A percentile compares a stretch with the other conserved stretches of the same genome.
These are phyloP conservation scores for Phytomonas sp. DNA, from an alignment of 208 protist genomes.

Conservation along the genomic window DNA sequence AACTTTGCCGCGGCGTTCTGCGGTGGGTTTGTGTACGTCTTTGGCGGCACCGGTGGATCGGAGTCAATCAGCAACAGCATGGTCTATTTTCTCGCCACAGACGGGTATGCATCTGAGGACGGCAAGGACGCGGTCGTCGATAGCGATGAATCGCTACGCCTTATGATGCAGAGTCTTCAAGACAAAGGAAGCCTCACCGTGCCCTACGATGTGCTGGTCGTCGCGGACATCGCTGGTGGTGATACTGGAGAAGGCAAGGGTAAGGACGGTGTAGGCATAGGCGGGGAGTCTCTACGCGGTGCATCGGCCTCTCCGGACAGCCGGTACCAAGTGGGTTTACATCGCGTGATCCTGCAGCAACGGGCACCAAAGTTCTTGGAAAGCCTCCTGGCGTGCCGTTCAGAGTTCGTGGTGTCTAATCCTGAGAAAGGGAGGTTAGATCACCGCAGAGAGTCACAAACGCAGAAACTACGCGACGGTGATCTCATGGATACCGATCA, in stretches of 20 bases:
- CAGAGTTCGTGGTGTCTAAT: conserved; percentile 12
- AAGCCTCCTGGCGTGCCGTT: conserved; percentile 44
- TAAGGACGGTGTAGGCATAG: neutral
- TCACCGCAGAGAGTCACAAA: conserved; percentile 3
- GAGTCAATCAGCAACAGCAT: conserved; percentile 66
- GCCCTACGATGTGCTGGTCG: conserved; percentile 3
- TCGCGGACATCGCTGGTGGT: conserved; percentile 5
- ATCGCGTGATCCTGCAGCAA: conserved; percentile 60
- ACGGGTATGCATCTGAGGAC: conserved; percentile 55
- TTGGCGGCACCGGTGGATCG: conserved; percentile 55
- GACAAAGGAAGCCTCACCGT: conserved; percentile 7
- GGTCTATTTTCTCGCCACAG: conserved; percentile 72
- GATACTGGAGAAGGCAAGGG: neutral
- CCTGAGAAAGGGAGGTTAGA: neutral
- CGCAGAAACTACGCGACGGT: neutral
- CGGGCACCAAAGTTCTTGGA: conserved; percentile 57
- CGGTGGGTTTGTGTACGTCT: conserved; percentile 80
- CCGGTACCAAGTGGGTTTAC: conserved; percentile 26
- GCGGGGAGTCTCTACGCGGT: neutral
- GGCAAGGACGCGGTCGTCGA: conserved; percentile 32
- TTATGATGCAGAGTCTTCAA: conserved; percentile 28
- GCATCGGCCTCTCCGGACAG: neutral
- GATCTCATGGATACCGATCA: neutral
- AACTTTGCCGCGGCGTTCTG: conserved; percentile 64
- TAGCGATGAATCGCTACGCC: conserved; percentile 18